phyloP scores from a whole-genome alignment of 1,284 basidiomycete genomes.

The Leucoagaricus sp. region DNA sequence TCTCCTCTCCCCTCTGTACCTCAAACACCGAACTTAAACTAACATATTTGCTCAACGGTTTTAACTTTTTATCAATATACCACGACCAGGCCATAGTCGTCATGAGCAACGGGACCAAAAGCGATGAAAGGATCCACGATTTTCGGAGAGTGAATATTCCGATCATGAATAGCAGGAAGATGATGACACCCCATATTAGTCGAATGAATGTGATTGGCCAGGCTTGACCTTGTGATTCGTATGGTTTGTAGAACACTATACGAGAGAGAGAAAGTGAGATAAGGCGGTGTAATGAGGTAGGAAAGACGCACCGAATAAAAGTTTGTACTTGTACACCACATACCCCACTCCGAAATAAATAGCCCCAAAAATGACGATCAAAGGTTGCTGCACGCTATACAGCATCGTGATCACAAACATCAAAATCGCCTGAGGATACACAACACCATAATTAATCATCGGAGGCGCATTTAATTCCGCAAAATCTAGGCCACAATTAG shows the following conservation, averaged over 20 bases:
- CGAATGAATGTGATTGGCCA: slow-evolving; percentile 93
- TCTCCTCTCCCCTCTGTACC: slow-evolving; percentile 83
- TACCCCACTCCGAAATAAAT: slow-evolving; percentile 94
- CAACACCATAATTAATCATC: slow-evolving; percentile 91
- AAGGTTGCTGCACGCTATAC: slow-evolving; percentile 93
- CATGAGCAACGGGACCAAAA: slow-evolving; percentile 78
- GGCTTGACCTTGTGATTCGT: slow-evolving; percentile 90
- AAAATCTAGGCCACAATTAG: slow-evolving; percentile 58
- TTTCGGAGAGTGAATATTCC: slow-evolving; percentile 89
- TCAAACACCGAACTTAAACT: slow-evolving; percentile 86
- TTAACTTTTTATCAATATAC: slow-evolving; percentile 71
- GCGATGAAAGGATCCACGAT: slow-evolving; percentile 73
- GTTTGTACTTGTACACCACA: slow-evolving; percentile 96
- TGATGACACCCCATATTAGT: slow-evolving; percentile 85
- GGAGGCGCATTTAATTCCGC: slow-evolving; percentile 97
- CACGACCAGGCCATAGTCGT: slow-evolving; percentile 83
- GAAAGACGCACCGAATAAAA: slow-evolving; percentile 79
- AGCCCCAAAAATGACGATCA: slow-evolving; percentile 93
- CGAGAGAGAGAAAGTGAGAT: slow-evolving; percentile 1
- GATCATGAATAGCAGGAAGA: slow-evolving; percentile 91
- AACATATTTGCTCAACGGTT: slow-evolving; percentile 81
- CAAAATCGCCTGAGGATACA: slow-evolving; percentile 94
- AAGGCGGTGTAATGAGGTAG: neutral
- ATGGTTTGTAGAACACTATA: slow-evolving; percentile 93
- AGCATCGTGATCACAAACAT: slow-evolving; percentile 94